Conservation (phyloP, 768 basidiomycete genomes). For the Agrocybe praecox region DNA sequence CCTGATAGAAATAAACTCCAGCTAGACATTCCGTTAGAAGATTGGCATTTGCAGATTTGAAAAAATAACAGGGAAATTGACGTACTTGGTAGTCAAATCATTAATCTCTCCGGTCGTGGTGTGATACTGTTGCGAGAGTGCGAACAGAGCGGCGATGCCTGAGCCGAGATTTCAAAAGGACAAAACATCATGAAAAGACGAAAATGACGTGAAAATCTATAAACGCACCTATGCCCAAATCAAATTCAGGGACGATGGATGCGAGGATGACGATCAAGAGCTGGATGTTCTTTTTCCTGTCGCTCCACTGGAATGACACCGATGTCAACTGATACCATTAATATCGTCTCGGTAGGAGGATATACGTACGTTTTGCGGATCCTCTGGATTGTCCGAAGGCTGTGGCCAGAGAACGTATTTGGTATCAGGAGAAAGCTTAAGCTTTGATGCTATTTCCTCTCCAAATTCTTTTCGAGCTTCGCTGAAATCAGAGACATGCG, state of each 20-base stretch:
- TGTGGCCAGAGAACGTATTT: constrained; percentile 71
- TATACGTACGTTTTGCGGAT: constrained; percentile 55
- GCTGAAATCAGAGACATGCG: constrained; percentile 26
- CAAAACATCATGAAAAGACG: neutral
- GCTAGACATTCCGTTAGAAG: constrained; percentile 29
- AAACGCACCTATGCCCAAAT: constrained; percentile 62
- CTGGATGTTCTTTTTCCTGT: constrained; percentile 53
- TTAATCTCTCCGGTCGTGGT: constrained; percentile 62
- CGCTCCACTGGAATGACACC: constrained; percentile 46
- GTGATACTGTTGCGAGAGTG: constrained; percentile 54
- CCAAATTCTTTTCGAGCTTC: constrained; percentile 69
- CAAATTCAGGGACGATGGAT: constrained; percentile 68
- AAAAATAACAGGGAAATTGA: neutral
- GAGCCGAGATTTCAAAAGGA: neutral
- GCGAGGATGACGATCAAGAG: constrained; percentile 65
- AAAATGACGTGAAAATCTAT: neutral
- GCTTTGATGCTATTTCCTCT: constrained; percentile 48
- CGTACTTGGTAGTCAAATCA: constrained; percentile 59
- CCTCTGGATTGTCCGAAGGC: constrained; percentile 60
- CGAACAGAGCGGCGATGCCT: constrained; percentile 68
- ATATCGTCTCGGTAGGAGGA: neutral
- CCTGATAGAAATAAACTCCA: constrained; percentile 70
- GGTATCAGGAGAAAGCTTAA: constrained; percentile 62
- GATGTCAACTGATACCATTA: neutral
- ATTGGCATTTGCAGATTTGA: neutral